phyloP scores from a whole-genome alignment of 305 asterid genomes.

The Fraxinus nigra region DNA sequence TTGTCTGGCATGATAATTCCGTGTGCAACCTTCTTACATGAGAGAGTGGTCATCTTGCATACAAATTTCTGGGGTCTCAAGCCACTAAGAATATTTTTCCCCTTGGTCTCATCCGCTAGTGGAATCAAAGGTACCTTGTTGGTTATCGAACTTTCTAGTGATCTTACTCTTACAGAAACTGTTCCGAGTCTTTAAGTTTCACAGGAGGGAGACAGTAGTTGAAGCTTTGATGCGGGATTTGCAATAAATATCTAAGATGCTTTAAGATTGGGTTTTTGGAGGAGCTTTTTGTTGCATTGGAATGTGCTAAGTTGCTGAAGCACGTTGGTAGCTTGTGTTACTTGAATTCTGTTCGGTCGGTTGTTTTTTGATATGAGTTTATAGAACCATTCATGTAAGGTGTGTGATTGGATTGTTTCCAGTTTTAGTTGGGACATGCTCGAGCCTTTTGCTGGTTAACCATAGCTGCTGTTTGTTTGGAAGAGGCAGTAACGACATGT shows the following conservation, averaged over 20 bases:
- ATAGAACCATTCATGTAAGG: constrained; percentile 19
- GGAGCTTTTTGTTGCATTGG: constrained; percentile 9
- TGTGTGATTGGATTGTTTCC: constrained; percentile 7
- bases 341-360: constrained; percentile 14
- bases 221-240: background rate
- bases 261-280: background rate
- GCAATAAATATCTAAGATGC: background rate
- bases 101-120: background rate
- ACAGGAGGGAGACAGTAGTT: background rate
- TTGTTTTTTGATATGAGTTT: constrained; percentile 21
- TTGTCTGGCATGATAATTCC: background rate
- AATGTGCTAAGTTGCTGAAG: constrained; percentile 18
- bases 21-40: background rate
- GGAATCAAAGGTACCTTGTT: background rate
- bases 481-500: constrained; percentile 14
- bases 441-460: constrained; percentile 23
- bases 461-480: constrained; percentile 20
- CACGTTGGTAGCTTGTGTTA: background rate
- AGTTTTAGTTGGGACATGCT: constrained; percentile 17
- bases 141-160: background rate
- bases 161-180: background rate
- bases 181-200: background rate
- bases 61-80: background rate
- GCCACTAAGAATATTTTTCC: background rate
- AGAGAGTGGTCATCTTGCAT: constrained; percentile 1